Base-by-base conservation (phyloP, 164 flowering plant genomes). In the Santalum album region DNA sequence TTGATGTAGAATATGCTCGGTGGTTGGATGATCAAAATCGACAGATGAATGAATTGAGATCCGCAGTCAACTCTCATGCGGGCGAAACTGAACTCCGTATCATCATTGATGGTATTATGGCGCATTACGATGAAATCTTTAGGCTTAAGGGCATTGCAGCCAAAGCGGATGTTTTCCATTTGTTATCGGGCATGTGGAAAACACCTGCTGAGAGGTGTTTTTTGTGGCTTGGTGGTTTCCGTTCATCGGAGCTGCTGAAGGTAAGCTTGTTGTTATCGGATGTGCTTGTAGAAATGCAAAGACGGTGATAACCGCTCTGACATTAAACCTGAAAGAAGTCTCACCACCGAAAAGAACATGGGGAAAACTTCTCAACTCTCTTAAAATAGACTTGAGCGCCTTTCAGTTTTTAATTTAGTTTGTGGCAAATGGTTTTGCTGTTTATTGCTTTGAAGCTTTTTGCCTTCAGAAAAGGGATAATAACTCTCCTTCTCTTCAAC, bases 121-220 rank as follows among this genome's bases (percentile, higher is more conserved):
- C 64, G 7, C 78, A 76, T 58, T 76, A 76, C 57, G 81, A 76
- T 51, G 81, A 76, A 34, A 64, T 76, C 36, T 76, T 71, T 63
- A 66, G 73, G 74, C 60, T 76, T 49, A 76, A 76, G 62, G 56
- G 65, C 47, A 60, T 43, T 61, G 81, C 81, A 47, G 81, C 81
- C 26, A 76, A 76, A 64, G 66, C 72, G 56, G 81, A 76, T 59
- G 81, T 73, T 54, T 76, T 76, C 65, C 81, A 76, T 62, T 47
- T 76, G 46, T 56, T 76, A 45, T 76, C 81, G 3, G 81, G 81
- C 59, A 76, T 76, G 81, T 76, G 81, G 81, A 76, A 71, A 61
- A 73, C 81, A 48, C 81, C 81, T 46, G 81, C 81, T 14, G 81
- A 76, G 62, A 68, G 81, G 61, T 76, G 81, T 56, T 76, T 76